A percentile compares a stretch with the other conserved stretches of the same genome.
Evolutionary conservation across 2,329 filamentous ascomycete species (phyloP).

Genomic region (Cytospora mali): DNA sequence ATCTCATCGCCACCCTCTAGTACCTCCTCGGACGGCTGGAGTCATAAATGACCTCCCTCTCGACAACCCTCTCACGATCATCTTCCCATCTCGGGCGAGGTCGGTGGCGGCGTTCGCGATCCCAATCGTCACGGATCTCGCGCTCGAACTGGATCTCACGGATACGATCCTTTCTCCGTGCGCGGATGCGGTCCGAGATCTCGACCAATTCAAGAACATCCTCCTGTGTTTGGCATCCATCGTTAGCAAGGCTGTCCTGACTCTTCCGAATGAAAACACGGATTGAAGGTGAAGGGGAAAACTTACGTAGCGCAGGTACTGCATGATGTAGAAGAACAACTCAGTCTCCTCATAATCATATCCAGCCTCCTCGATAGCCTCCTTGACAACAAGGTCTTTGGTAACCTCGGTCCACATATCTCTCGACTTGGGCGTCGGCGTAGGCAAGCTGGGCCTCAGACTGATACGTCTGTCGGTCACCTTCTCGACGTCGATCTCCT

Average conservation of each 20-base stretch:
- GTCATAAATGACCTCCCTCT: conserved; percentile 67
- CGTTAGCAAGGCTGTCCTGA: conserved; percentile 37
- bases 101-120: conserved; percentile 39
- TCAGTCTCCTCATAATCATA: conserved; percentile 93
- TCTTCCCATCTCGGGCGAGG: conserved; percentile 40
- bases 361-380: conserved; percentile 81
- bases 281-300: background rate
- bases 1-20: background rate
- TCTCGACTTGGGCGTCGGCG: conserved; percentile 46
- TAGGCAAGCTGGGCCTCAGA: conserved; percentile 41
- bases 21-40: conserved; percentile 31
- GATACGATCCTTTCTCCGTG: conserved; percentile 55
- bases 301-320: conserved; percentile 86
- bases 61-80: conserved; percentile 63
- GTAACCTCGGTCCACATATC: conserved; percentile 97
- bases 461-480: conserved; percentile 53
- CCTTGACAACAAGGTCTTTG: conserved; percentile 83
- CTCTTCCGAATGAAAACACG: background rate
- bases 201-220: conserved; percentile 85
- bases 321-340: conserved; percentile 88
- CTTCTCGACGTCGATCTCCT: conserved; percentile 58
- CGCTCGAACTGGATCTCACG: conserved; percentile 63
- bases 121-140: conserved; percentile 55
- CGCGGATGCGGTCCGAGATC: conserved; percentile 79
- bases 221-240: conserved; percentile 58